Base-by-base conservation (phyloP, 768 basidiomycete genomes). In the Panaeolus cyanescens region DNA sequence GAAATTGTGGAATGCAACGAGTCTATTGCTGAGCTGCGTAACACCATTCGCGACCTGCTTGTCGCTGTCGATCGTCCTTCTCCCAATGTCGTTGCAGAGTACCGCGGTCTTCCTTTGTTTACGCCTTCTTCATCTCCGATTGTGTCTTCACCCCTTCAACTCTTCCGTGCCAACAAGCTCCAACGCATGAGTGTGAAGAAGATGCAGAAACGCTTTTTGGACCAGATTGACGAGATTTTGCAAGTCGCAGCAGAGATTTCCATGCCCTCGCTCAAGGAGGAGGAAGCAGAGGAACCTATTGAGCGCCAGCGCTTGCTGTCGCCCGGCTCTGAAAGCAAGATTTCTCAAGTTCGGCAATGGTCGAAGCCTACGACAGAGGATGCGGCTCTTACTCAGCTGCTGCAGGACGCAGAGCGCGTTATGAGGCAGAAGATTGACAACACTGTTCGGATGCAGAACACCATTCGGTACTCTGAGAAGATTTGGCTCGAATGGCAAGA, bases 401-500 rank as follows among this genome's bases (percentile, higher is more conserved):
- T 92, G 56, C 86, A 92, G 67, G 96, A 99, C 70, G 90, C 89
- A 7, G 95, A 96, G 66, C 86, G 92, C 33, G 83, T 96, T 55
- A 92, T 96, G 84, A 83, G 93, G 32, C 90, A 93, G 75, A 99
- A 99, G 81, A 85, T 95, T 64, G 95, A 96, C 73, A 95, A 91
- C 65, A 93, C 98, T 54, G 91, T 94, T 64, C 88, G 97, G 36
- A 88, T 99, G 88, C 93, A 96, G 75, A 97, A 96, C 70, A 98
- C 95, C 19, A 95, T 99, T 67, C 83, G 93, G 58, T 99, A 99
- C 74, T 89, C 95, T 37, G 97, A 99, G 79, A 96, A 96, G 78
- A 92, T 97, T 31, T 89, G 96, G 79, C 90, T 91, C 68, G 97
- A 99, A 76, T 99, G 96, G 96, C 91, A 98, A 75, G 91, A 92